Evolutionary conservation across 2,329 filamentous ascomycete genomes (phyloP), one percentile per base, ranked within the genome.

Genomic region (Clarireedia sp.): DNA sequence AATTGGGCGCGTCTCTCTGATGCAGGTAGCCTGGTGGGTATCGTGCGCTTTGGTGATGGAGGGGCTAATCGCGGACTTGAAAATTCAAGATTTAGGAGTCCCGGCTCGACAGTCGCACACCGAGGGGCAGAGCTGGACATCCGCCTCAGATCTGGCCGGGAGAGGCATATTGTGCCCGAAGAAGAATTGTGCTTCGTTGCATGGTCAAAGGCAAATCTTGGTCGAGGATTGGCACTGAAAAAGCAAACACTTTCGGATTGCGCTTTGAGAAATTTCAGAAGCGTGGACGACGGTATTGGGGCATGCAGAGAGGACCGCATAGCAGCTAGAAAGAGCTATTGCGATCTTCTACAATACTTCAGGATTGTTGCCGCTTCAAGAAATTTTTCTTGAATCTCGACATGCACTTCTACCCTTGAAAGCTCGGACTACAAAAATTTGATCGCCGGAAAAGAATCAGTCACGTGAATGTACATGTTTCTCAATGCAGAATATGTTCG

Each of bases 221-320:
- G 63, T 62, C 50, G 65, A 54, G 63, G 66, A 64, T 72, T 75
- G 53, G 72, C 67, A 54, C 67, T 73, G 69, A 79, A 77, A 64
- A 81, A 78, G 59, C 72, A 74, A 46, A 79, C 67, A 54, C 75
- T 75, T 63, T 87, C 79, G 61, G 86, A 82, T 69, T 91, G 88
- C 53, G 76, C 80, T 62, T 82, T 83, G 60, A 94, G 77, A 69
- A 89, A 92, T 62, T 83, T 83, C 60, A 94, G 75, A 19, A 92
- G 79, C 44, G 71, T 71, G 55, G 71, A 67, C 52, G 80, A 83
- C 48, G 80, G 80, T 61, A 70, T 73, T 54, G 66, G 62, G 24
- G 54, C 46, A 55, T 61, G 62, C 50, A 67, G 56, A 54, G 56
- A 59, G 57, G 65, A 61, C 62, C 66, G 65, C 67, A 69, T 70